phyloP scores from a whole-genome alignment of 768 basidiomycete species.

The Tulasnella sp. region DNA sequence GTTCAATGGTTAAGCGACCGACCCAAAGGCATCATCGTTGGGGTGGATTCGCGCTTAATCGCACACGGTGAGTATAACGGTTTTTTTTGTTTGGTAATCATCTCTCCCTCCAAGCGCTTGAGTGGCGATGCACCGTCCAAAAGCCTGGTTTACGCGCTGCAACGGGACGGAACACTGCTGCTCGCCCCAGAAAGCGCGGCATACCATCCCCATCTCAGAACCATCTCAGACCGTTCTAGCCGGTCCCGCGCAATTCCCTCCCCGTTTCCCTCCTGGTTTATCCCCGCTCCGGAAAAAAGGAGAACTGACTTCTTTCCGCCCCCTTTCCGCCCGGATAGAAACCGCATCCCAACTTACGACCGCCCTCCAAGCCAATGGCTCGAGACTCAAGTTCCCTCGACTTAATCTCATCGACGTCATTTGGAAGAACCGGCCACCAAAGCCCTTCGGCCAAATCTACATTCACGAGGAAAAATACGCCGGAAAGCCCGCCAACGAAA shows the following conservation, averaged over 20 bases:
- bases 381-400: slow-evolving; percentile 73
- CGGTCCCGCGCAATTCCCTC: not conserved
- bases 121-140: slow-evolving; percentile 12
- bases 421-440: slow-evolving; percentile 66
- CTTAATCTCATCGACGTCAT: slow-evolving; percentile 76
- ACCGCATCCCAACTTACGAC: slow-evolving; percentile 59
- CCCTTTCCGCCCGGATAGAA: slow-evolving; percentile 38
- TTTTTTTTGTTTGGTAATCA: not conserved
- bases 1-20: slow-evolving; percentile 28
- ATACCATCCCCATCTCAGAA: not conserved
- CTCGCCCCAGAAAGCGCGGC: slow-evolving; percentile 1
- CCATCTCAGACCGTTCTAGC: not conserved
- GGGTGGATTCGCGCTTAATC: slow-evolving; percentile 81
- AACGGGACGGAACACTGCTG: not conserved
- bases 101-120: not conserved
- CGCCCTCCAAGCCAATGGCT: slow-evolving; percentile 51
- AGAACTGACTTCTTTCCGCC: not conserved
- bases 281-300: slow-evolving; percentile 9
- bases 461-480: slow-evolving; percentile 67
- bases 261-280: not conserved
- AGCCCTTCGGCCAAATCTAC: slow-evolving; percentile 62
- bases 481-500: slow-evolving; percentile 55
- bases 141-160: not conserved
- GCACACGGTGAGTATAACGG: slow-evolving; percentile 44
- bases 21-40: slow-evolving; percentile 48